Evolutionary conservation across 1,284 basidiomycete species (phyloP), one percentile per base, ranked within the genome.

Genomic region (Malassezia sympodialis): DNA sequence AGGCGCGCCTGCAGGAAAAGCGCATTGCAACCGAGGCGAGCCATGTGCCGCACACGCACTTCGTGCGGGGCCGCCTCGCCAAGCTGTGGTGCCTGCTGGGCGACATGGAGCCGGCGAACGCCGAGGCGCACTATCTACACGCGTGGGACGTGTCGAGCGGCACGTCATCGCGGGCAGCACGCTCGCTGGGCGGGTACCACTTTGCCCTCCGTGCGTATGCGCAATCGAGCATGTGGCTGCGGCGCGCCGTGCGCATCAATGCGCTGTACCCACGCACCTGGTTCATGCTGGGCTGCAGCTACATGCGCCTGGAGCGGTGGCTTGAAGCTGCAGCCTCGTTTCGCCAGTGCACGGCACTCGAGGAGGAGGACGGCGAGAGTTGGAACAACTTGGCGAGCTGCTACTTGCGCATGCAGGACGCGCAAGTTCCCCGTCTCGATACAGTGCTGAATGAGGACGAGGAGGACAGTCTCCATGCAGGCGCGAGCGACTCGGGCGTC

Each of bases 361-460:
- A 96, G 60, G 89, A 93, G 59, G 93, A 98, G 66, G 91, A 99
- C 70, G 88, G 83, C 3, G 93, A 98, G 79, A 91, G 89, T 62
- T 98, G 94, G 94, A 96, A 87, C 73, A 99, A 99, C 75, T 78
- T 99, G 51, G 94, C 93, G 21, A 91, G 86, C 60, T 86, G 91
- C 68, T 96, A 96, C 76, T 81, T 99, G 44, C 53, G 68, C 6
- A 66, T 74, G 65, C 64, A 67, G 21, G 62, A 63, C 37, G 51
- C 8, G 59, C 59, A 30, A 50, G 45, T 31, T 37, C 17, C 10
- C 11, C 57, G 42, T 27, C 61, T 41, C 39, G 64, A 63, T 24
- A 34, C 19, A n/a, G 57, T 51, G 15, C 47, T 63, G 3, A 52
- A 28, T 3, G 56, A 47, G 5, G 56, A 44, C 11, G 48, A 58